These are phyloP conservation scores for Pleurotus cornucopiae DNA, from an alignment of 768 basidiomycete genomes.

Conservation along the genomic window DNA sequence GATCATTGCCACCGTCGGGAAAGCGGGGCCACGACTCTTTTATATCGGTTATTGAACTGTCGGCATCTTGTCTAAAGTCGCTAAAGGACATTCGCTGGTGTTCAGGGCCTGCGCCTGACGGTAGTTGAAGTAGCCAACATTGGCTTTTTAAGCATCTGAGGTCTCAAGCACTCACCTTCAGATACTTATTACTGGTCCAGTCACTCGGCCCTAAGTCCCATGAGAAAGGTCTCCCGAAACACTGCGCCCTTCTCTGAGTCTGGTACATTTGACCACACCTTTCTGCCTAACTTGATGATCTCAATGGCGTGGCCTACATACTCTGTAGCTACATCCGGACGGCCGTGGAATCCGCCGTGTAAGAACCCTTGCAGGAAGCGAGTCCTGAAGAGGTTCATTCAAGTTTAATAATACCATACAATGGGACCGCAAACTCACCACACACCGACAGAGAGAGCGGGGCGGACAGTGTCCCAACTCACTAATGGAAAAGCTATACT, in stretches of 20 bases:
- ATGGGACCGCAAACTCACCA: neutral
- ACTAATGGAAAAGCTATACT: neutral
- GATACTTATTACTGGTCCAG: slow-evolving; percentile 21
- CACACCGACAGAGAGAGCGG: slow-evolving; percentile 1
- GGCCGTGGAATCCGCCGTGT: slow-evolving; percentile 11
- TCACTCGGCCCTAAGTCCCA: slow-evolving; percentile 32
- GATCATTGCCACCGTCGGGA: slow-evolving; percentile 12
- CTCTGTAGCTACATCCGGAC: slow-evolving; percentile 21
- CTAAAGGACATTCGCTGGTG: slow-evolving; percentile 16
- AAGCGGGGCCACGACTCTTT: neutral
- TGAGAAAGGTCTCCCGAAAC: slow-evolving; percentile 37
- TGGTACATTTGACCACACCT: slow-evolving; percentile 32
- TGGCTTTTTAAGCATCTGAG: too few species aligned
- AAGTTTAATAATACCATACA: too few species aligned
- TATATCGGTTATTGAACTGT: slow-evolving; percentile 24
- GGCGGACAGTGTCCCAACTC: slow-evolving; percentile 1
- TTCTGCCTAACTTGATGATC: slow-evolving; percentile 39
- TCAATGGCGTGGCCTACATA: slow-evolving; percentile 32
- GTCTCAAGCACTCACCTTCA: slow-evolving; percentile 22
- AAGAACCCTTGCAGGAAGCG: slow-evolving; percentile 38
- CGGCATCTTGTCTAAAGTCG: slow-evolving; percentile 27
- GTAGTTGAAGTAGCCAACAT: too few species aligned
- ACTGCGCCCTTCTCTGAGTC: slow-evolving; percentile 33
- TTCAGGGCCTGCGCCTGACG: neutral
- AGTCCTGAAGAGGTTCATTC: slow-evolving; percentile 11